Conservation (phyloP, 495 filamentous ascomycete genomes). For the Neurospora cerealis region DNA sequence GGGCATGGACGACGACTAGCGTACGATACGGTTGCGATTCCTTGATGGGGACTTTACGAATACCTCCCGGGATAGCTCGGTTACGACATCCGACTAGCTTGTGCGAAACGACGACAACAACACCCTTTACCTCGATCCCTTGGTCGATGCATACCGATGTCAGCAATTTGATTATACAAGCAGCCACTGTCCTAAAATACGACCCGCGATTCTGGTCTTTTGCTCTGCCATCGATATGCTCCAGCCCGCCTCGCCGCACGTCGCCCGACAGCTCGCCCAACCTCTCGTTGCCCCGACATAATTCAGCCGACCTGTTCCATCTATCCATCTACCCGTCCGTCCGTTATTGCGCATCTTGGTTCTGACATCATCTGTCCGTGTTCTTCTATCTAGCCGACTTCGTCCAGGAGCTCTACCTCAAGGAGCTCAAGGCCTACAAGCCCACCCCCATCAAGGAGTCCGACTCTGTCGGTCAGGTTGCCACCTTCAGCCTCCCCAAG, state of each 20-base stretch:
- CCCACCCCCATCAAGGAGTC: constrained; percentile 67
- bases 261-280: neutral
- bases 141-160: neutral
- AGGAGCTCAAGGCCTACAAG: constrained; percentile 91
- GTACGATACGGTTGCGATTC: neutral
- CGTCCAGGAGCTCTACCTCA: constrained; percentile 94
- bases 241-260: neutral
- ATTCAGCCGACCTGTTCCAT: neutral
- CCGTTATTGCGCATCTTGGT: neutral
- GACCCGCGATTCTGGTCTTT: neutral
- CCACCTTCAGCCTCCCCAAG: constrained; percentile 71
- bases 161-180: neutral
- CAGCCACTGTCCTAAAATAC: neutral
- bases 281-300: neutral
- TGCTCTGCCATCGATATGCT: neutral
- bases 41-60: neutral
- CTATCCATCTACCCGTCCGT: neutral
- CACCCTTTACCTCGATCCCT: neutral
- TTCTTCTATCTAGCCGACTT: constrained; percentile 59
- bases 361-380: constrained; percentile 9
- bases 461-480: constrained; percentile 84
- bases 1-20: neutral
- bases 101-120: neutral
- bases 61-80: neutral
- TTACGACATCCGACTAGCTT: neutral